Percentiles rank a stretch among this genome's conserved stretches.
These are phyloP conservation scores for Pachyrhizus erosus DNA, from an alignment of 306 rosid species.

Conservation along the genomic window DNA sequence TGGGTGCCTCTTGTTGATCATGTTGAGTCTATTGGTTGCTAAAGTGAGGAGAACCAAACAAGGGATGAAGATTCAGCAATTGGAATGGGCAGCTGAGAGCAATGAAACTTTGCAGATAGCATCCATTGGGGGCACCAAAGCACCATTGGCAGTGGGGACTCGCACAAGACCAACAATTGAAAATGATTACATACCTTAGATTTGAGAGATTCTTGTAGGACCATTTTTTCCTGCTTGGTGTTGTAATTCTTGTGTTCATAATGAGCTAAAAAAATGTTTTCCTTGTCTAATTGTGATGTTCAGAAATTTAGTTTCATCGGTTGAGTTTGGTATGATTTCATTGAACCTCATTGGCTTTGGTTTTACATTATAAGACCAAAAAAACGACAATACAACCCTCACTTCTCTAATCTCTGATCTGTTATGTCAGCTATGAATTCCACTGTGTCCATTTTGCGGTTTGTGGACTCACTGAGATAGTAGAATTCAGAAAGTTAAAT, in stretches of 20 bases:
- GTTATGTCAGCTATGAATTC: neutral
- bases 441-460: conserved; percentile 1
- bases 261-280: conserved; percentile 25
- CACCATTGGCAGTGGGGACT: conserved; percentile 64
- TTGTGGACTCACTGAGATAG: neutral
- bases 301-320: conserved; percentile 36
- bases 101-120: conserved; percentile 53
- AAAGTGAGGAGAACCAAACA: conserved; percentile 30
- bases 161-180: conserved; percentile 67
- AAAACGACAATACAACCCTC: neutral
- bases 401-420: neutral
- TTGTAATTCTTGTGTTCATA: conserved; percentile 40
- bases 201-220: conserved; percentile 15
- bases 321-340: conserved; percentile 29
- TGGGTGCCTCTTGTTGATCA: conserved; percentile 41
- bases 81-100: conserved; percentile 53
- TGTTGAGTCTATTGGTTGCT: conserved; percentile 44
- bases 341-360: conserved; percentile 23
- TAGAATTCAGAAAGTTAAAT: neutral
- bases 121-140: conserved; percentile 58
- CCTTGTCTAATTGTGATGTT: neutral
- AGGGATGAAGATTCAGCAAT: conserved; percentile 54
- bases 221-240: neutral
- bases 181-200: conserved; percentile 64
- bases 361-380: neutral